A percentile compares a stretch with the other conserved stretches of the same genome.
These are phyloP conservation scores for Colletotrichum tofieldiae DNA, from an alignment of 2,329 filamentous ascomycete genomes.

Conservation along the genomic window DNA sequence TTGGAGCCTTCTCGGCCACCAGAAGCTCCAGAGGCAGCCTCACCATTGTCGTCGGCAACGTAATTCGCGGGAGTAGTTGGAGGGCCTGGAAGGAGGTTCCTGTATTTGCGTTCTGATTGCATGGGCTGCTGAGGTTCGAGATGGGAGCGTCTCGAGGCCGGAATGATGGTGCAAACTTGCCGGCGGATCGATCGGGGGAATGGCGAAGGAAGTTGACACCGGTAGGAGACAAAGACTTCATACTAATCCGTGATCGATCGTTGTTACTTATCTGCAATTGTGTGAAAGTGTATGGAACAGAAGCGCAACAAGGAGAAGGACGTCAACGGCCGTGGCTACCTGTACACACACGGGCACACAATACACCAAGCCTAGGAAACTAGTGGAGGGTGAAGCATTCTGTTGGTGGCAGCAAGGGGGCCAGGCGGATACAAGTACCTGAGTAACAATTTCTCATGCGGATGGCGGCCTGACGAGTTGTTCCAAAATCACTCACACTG, in stretches of 20 bases:
- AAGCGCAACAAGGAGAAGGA: background rate
- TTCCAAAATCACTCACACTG: slow-evolving; percentile 29
- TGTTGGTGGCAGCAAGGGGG: slow-evolving; percentile 6
- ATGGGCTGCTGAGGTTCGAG: slow-evolving; percentile 26
- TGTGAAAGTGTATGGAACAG: background rate
- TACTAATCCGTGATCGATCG: slow-evolving; percentile 11
- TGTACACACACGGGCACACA: background rate
- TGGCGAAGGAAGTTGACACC: slow-evolving; percentile 2
- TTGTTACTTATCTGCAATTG: background rate
- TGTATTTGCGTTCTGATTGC: slow-evolving; percentile 39
- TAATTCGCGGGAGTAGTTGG: background rate
- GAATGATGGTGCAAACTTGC: background rate
- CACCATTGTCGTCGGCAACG: slow-evolving; percentile 10
- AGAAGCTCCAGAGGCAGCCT: background rate
- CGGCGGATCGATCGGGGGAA: slow-evolving; percentile 18
- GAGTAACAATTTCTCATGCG: slow-evolving; percentile 28
- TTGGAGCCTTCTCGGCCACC: slow-evolving; percentile 26
- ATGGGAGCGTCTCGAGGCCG: slow-evolving; percentile 17
- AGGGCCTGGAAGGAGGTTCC: slow-evolving; percentile 34
- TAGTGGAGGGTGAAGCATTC: slow-evolving; percentile 7
- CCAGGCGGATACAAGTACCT: slow-evolving; percentile 19
- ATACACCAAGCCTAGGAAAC: background rate
- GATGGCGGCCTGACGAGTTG: slow-evolving; percentile 17
- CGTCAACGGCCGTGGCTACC: background rate
- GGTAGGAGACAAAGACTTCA: background rate